Conservation (phyloP, 495 filamentous ascomycete genomes). For the Hyaloscypha hepaticicola region DNA sequence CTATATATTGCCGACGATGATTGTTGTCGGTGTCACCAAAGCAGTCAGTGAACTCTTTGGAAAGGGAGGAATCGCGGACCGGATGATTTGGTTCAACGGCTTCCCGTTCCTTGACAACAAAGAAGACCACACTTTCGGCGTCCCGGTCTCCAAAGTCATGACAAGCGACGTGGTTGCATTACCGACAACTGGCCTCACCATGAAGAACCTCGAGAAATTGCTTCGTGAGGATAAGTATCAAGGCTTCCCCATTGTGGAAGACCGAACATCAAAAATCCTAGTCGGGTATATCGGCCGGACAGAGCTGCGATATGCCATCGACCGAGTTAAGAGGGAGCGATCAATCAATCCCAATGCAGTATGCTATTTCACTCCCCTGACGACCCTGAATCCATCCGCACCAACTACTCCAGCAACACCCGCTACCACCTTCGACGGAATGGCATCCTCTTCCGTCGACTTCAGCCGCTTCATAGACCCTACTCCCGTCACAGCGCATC, state of each 20-base stretch:
- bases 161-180: conserved; percentile 73
- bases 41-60: conserved; percentile 88
- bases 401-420: conserved; percentile 31
- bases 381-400: conserved; percentile 42
- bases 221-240: conserved; percentile 82
- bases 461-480: conserved; percentile 87
- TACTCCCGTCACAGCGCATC: conserved; percentile 88
- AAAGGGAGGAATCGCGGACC: conserved; percentile 94
- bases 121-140: conserved; percentile 96
- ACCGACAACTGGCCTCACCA: conserved; percentile 69
- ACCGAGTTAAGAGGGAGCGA: conserved; percentile 76
- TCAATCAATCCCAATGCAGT: conserved; percentile 56
- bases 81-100: conserved; percentile 99
- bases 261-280: conserved; percentile 64
- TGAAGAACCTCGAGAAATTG: conserved; percentile 71
- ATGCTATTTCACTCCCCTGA: conserved; percentile 77
- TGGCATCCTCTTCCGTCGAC: conserved; percentile 68
- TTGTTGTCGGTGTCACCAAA: conserved; percentile 97
- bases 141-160: conserved; percentile 93
- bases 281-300: conserved; percentile 95
- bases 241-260: conserved; percentile 91
- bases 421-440: conserved; percentile 57
- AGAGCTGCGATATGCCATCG: conserved; percentile 89
- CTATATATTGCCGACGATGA: conserved; percentile 97
- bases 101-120: conserved; percentile 98